Base-by-base conservation (phyloP, 345 rosid species). In the Cardamine chenopodiifolia region DNA sequence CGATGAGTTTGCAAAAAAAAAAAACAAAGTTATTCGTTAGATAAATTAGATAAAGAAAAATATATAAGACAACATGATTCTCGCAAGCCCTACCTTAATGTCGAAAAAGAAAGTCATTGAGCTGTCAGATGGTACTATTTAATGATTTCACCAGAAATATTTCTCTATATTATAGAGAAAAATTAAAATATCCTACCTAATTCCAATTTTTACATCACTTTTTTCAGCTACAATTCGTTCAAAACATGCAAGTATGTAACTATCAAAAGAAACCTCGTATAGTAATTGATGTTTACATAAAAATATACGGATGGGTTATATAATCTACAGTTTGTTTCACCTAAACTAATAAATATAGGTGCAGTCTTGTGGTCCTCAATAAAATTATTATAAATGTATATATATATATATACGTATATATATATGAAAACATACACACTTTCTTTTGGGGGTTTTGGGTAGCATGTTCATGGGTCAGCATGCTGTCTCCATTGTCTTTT, bases 71-170 rank as follows among this genome's bases (percentile, higher is more conserved):
- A 63, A 60, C 71, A 28, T 76, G 79, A 76, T 45, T 61, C 50
- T 45, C 65, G 35, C 57, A 66, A 66, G 78, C 40, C 79, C 48
- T 66, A 71, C 72, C 80, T 71, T 65, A 58, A 39, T 39, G 80
- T 65, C 72, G 72, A 64, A 71, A 77, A 71, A 77, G 80, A 70
- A 77, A 71, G 72, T 57, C 61, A 71, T 57, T 61, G 77, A 77
- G 81, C 81, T 77, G 81, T 71, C 81, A 73, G 76, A 66, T 77
- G 72, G 40, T 65, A 65, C 81, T 66, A 67, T 77, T 77, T 66
- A 71, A 71, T 77, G 72, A 77, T 58, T 71, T 71, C 81, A 71
- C 72, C 77, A 71, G 56, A 65, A 71, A 57, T n/a, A 58, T 65
- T 71, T 65, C 65, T 65, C 48, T 17, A 31, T 9, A 32, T 32